These are phyloP conservation scores for Phlyctochytrium arcticum DNA, from an alignment of 192 early-diverging fungal genomes.

Conservation along the genomic window DNA sequence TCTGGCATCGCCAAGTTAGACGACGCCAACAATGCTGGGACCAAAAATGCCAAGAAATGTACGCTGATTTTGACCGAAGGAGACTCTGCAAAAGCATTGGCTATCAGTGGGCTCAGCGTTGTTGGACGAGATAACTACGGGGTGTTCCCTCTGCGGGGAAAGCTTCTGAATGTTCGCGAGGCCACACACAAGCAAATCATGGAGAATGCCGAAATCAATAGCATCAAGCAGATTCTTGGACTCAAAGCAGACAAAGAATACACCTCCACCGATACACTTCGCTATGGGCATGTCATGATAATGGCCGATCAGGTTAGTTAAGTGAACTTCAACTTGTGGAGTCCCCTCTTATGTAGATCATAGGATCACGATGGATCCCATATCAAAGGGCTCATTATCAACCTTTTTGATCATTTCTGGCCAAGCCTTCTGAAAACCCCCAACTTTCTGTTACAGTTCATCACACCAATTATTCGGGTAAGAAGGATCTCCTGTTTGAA, in stretches of 20 bases:
- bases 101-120: conserved; percentile 73
- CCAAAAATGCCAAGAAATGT: conserved; percentile 57
- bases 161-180: conserved; percentile 86
- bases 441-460: conserved; percentile 82
- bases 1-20: conserved; percentile 76
- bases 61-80: conserved; percentile 91
- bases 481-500: conserved; percentile 12
- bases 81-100: conserved; percentile 86
- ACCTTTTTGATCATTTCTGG: conserved; percentile 84
- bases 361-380: conserved; percentile 93
- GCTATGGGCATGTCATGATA: conserved; percentile 88
- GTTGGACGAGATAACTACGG: conserved; percentile 81
- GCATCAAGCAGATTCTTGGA: conserved; percentile 83
- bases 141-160: conserved; percentile 90
- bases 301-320: conserved; percentile 75
- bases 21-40: conserved; percentile 84
- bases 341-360: too few relatives aligned
- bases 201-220: conserved; percentile 71
- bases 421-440: conserved; percentile 74
- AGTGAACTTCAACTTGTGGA: too few relatives aligned
- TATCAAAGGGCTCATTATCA: conserved; percentile 88
- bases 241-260: conserved; percentile 73
- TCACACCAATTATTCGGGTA: conserved; percentile 85
- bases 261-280: conserved; percentile 59
- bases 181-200: conserved; percentile 57